Evolutionary conservation across 2,329 filamentous ascomycete species (phyloP), one percentile per base, ranked within the genome.

Genomic region (Fusarium guadeloupense): DNA sequence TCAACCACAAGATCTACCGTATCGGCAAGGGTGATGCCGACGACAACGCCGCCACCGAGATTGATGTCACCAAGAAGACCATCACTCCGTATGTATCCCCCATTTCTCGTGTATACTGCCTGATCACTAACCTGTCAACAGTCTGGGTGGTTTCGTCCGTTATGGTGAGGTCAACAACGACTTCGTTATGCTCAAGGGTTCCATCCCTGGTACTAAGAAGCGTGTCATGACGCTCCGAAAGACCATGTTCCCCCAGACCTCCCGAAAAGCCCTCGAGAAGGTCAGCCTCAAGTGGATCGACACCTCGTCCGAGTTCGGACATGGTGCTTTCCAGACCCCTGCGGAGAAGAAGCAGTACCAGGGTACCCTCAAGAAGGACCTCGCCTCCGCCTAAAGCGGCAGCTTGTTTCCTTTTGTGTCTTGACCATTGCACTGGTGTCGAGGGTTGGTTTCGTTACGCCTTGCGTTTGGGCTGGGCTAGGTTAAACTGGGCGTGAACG

Each of bases 261-360:
- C 91, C 77, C 88, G 95, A 79, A 93, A 90, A 81, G 92, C 95
- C 53, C 87, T 97, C 77, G 95, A 99, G 90, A 98, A 99, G 92
- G 91, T 98, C 80, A 92, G 94, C 78, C 91, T 99, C 85, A 99
- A 99, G 85, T 99, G 95, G 95, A 99, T 99, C 90, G 95, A 99
- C 78, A 99, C 95, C 75, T 97, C 93, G 65, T 97, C 93, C 85
- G 96, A 99, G 88, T 99, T 99, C 82, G 95, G 95, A 83, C 95
- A 99, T 86, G 95, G 95, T 89, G 94, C 93, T 76, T 99, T 96
- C 92, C 95, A 99, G 87, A 99, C 95, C 68, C 85, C 90, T 71
- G 90, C 91, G 77, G 95, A 99, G 91, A 99, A 99, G 93, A 92
- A 91, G 85, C 89, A 92, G 80, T 95, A 92, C 87, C 81, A 97